Evolutionary conservation across 768 basidiomycete species (phyloP), one percentile per base, ranked within the genome.

Genomic region (Suillus subalutaceus): DNA sequence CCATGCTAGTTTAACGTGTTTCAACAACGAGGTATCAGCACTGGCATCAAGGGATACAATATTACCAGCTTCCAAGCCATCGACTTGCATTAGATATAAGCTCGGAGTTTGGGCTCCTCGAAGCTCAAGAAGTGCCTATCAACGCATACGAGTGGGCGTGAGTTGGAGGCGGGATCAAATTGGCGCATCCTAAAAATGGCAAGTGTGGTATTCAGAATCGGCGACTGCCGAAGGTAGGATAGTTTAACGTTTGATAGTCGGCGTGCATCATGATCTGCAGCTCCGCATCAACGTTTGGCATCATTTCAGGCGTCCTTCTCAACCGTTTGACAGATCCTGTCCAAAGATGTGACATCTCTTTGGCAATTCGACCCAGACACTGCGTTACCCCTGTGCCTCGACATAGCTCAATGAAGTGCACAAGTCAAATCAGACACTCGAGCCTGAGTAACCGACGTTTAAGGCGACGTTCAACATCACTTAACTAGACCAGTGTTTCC

Each of bases 81-180:
- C 26, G n/a, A 64, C 18, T 44, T 46, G 35, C 53, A 50, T 15
- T 5, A 26, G 12, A n/a, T n/a, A 26, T 7, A 37, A 64, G 15
- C 6, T 64, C 32, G 37, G 37, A 4, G 2, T 62, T 46, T 65
- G 65, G 37, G 46, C 46, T 30, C 65, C 30, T 20, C 10, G 35
- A 46, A 52, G 50, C 37, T 18, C 13, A 53, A 38, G 38, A 57
- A 23, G 48, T n/a, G 12, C 26, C 15, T n/a, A 37, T 41, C 32
- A 7, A 52, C 35, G 35, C 38, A 50, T 40, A 62, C 57, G 23
- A 41, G 65, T 66, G 26, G 65, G 63, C 40, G 65, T 43, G 3
- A 12, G 38, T 20, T 41, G 50, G 6, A 30, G 32, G 35, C 58
- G 43, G 16, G 12, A 41, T 41, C 52, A 16, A 30, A 12, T 40